These are phyloP conservation scores for Dendrothele bispora DNA, from an alignment of 768 basidiomycete species.

Conservation along the genomic window DNA sequence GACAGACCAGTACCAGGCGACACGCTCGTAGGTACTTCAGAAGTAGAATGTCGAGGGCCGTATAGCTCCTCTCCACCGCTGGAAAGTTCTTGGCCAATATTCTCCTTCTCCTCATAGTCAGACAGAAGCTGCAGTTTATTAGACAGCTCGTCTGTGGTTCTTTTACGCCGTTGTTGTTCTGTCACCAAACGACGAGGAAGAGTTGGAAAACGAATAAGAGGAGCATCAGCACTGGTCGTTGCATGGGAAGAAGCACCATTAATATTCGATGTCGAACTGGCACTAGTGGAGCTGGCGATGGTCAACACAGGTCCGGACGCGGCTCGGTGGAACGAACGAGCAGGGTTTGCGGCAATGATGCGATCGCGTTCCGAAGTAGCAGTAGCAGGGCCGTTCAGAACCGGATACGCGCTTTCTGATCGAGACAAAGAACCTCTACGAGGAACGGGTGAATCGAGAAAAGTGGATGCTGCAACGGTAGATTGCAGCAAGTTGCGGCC, in stretches of 20 bases:
- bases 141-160: slow-evolving; percentile 7
- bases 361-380: slow-evolving; percentile 26
- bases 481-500: slow-evolving; percentile 9
- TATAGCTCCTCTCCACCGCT: slow-evolving; percentile 12
- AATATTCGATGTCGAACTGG: slow-evolving; percentile 9
- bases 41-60: slow-evolving; percentile 1
- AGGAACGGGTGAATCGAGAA: slow-evolving; percentile 37
- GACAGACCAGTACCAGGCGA: background rate
- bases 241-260: background rate
- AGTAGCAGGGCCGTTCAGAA: slow-evolving; percentile 32
- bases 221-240: no score
- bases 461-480: slow-evolving; percentile 31
- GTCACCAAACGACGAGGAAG: slow-evolving; percentile 3
- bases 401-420: slow-evolving; percentile 63
- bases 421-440: slow-evolving; percentile 57
- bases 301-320: slow-evolving; percentile 53
- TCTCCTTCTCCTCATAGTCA: slow-evolving; percentile 14
- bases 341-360: slow-evolving; percentile 25
- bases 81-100: slow-evolving; percentile 4
- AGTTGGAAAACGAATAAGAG: background rate
- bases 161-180: slow-evolving; percentile 4
- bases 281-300: slow-evolving; percentile 32
- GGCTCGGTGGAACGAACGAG: slow-evolving; percentile 65
- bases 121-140: slow-evolving; percentile 1
- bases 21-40: background rate